Evolutionary conservation across 805 yeast genomes (phyloP), one percentile per base, ranked within the genome.

Genomic region (Henningerozyma blattae): DNA sequence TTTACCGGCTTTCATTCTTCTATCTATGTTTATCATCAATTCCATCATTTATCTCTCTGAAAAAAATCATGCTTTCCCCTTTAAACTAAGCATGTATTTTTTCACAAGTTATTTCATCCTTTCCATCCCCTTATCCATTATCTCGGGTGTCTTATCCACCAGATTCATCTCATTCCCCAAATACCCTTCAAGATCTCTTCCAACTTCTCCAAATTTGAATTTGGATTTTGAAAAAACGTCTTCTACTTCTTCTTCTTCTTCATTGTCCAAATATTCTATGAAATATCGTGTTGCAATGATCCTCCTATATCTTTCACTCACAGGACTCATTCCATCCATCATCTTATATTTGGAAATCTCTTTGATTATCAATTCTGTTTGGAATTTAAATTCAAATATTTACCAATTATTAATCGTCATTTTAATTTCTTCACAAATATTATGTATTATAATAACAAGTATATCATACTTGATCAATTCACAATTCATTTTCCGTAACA

Each of bases 51-150:
- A 87, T 84, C 78, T 78, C 2, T 68, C 75, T 44, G 77, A 77
- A 41, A 75, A 91, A 1, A 75, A 91, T 1, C 63, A 69, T 32
- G 86, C 89, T 0, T 61, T 83, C 29, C 94, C 94, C 12, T 78
- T 84, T 44, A 79, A 84, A 5, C 77, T 93, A 0, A 67, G 84
- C 15, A 56, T 79, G 6, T 66, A 72, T 1, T 53, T 84, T 28
- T 52, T 80, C n/a, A 42, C 67, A 7, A 54, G 77, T 33, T 78
- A 82, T 54, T 63, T 77, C 28, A 46, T 77, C 12, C 53, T 81
- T n/a, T 81, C 82, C 45, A 64, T 82, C 9, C 94, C 94, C 2
- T 60, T 85, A 34, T 78, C 87, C 7, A 39, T 81, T 9, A 40
- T 79, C 28, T 95, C 94, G n/a, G 89, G 85, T 7, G 28, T 34